Base-by-base conservation (phyloP, 495 filamentous ascomycete genomes). In the Cercophora newfieldiana region DNA sequence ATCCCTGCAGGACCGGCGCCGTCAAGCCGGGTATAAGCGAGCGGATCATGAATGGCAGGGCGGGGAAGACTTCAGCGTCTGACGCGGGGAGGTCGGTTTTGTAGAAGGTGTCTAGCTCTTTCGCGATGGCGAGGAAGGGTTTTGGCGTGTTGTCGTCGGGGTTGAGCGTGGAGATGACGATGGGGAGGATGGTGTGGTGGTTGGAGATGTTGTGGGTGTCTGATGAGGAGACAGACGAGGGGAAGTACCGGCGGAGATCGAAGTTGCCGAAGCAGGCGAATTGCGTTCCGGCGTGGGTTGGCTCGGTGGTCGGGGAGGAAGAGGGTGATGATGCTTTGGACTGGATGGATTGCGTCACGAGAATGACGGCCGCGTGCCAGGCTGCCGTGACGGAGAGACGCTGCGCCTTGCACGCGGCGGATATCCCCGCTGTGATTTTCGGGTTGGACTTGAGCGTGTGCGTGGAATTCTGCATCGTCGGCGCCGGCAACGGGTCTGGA, bases 201-300 rank as follows among this genome's bases (percentile, higher is more conserved):
- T 63, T 63, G 25, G 25, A 37, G 5, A 63, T 4, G 8, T 26
- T 21, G 61, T 53, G 19, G 4, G 28, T 26, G 49, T 63, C 26
- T 25, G 19, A n/a, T 4, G 24, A n/a, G 26, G 18, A 28, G 2
- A 19, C 18, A 4, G 50, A 53, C 2, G 50, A 14, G 7, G 61
- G 61, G 49, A 63, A 63, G 50, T 63, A 63, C 3, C 61, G 61
- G 18, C 61, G 48, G 6, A 63, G 61, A 55, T 63, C 61, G n/a
- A 63, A 63, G 49, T 63, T 63, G 48, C 61, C 61, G 29, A 63
- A 63, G 61, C 22, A 54, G 16, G 49, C 25, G 24, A 54, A 63
- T n/a, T 63, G 22, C 1, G 47, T 63, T 48, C 61, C 61, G 25
- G 28, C n/a, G n/a, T n/a, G n/a, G n/a, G n/a, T n/a, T n/a, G n/a